Base-by-base conservation (phyloP, 2,329 filamentous ascomycete genomes). In the Aspergillus calidoustus region DNA sequence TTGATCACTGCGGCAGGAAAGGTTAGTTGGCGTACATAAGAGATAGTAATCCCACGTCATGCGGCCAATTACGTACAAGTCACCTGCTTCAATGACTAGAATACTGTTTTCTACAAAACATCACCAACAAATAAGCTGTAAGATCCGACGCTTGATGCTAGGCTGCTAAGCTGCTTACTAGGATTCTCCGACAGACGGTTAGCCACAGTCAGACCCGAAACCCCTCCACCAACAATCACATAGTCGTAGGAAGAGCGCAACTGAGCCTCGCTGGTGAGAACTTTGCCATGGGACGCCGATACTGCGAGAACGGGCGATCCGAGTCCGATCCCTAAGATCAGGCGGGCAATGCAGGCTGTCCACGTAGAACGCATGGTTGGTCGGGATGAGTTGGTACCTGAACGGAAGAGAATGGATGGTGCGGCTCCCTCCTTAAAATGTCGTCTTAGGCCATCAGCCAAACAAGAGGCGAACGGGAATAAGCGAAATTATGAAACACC, bases 71-170 rank as follows among this genome's bases (percentile, higher is more conserved):
- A 7, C 23, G 23, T 47, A 56, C 53, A 60, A 60, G 51, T 17
- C 38, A n/a, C 59, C 59, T 34, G 59, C 53, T 47, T 60, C 59
- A 19, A 60, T 56, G 17, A 60, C 47, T 4, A 60, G 59, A 47
- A 60, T 47, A 17, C 31, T 38, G 7, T 38, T 38, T 38, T 38
- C 31, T 38, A 13, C 6, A 7, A 38, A 13, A 5, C 31, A 38
- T 13, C 31, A 38, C 11, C 31, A 38, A 38, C 31, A 38, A 38
- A 38, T 1, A 38, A 38, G 31, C 31, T 38, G 4, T 13, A 38
- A 38, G 31, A 38, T 38, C 7, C 31, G 15, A 38, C 6, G 17
- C 41, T n/a, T 41, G 30, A 7, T 51, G 25, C 50, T 30, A 31
- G 25, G 38, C 23, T 25, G 25, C 50, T 30, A 31, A 17, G 38